Percentiles rank a stretch among this genome's conserved stretches.
phyloP scores from a whole-genome alignment of 139 green algal genomes.

The Trebouxia sp. region DNA sequence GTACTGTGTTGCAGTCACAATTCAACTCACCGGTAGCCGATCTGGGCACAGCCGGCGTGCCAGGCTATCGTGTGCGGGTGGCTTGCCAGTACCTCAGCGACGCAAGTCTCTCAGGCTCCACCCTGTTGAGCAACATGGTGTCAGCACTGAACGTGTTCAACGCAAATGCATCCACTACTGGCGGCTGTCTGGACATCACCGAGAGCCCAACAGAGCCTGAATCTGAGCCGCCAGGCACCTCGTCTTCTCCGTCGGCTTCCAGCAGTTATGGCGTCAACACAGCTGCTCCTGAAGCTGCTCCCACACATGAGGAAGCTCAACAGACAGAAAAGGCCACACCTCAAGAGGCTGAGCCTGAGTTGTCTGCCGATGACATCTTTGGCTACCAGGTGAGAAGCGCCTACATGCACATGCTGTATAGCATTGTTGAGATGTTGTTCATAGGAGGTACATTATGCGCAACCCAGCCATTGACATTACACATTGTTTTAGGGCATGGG shows the following conservation, averaged over 20 bases:
- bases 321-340: neutral
- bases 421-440: no score
- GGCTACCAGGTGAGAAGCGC: slow-evolving; percentile 24
- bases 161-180: neutral
- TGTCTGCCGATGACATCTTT: neutral
- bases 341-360: neutral
- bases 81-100: neutral
- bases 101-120: neutral
- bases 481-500: no score
- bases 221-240: neutral
- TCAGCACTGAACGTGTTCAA: neutral
- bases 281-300: neutral
- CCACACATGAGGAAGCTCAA: neutral
- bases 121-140: neutral
- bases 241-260: neutral
- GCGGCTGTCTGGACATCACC: neutral
- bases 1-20: neutral
- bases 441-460: no score
- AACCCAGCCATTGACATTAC: no score
- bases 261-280: no score
- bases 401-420: no score
- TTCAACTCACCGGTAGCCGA: neutral
- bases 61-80: neutral
- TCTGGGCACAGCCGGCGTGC: neutral
- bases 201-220: neutral